Evolutionary conservation across 352 stramenopile genomes (phyloP).

Genomic region (Globisporangium paroecandrum): DNA sequence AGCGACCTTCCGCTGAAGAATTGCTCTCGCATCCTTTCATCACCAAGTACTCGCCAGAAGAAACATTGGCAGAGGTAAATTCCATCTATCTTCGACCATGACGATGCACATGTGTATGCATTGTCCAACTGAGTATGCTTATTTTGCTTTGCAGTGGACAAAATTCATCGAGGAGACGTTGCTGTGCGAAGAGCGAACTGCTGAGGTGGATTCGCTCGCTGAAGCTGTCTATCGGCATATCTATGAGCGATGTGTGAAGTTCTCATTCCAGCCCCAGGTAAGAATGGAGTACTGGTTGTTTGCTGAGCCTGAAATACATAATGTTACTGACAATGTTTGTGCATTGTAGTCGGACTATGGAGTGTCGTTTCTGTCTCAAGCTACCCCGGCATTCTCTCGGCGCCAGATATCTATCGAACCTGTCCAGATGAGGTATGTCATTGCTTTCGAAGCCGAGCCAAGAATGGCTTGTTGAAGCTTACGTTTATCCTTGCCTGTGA

Average conservation of each 20-base stretch:
- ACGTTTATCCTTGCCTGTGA: background rate
- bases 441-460: background rate
- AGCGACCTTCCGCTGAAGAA: conserved; percentile 57
- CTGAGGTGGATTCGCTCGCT: conserved; percentile 59
- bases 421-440: conserved; percentile 75
- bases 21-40: conserved; percentile 76
- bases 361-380: conserved; percentile 70
- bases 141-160: conserved; percentile 42
- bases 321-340: conserved; percentile 4
- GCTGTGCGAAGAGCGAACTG: conserved; percentile 54
- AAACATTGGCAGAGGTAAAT: conserved; percentile 62
- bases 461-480: conserved; percentile 2
- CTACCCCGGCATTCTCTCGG: conserved; percentile 44
- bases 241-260: conserved; percentile 72
- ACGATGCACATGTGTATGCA: background rate
- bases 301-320: background rate
- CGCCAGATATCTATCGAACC: conserved; percentile 65
- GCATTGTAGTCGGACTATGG: conserved; percentile 68
- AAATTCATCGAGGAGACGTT: conserved; percentile 53
- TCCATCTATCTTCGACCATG: no score
- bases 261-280: conserved; percentile 76
- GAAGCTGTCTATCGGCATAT: conserved; percentile 81
- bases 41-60: conserved; percentile 56
- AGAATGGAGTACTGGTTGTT: background rate
- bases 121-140: background rate